Base-by-base conservation (phyloP, 164 flowering plant genomes). In the Amborella trichopoda region DNA sequence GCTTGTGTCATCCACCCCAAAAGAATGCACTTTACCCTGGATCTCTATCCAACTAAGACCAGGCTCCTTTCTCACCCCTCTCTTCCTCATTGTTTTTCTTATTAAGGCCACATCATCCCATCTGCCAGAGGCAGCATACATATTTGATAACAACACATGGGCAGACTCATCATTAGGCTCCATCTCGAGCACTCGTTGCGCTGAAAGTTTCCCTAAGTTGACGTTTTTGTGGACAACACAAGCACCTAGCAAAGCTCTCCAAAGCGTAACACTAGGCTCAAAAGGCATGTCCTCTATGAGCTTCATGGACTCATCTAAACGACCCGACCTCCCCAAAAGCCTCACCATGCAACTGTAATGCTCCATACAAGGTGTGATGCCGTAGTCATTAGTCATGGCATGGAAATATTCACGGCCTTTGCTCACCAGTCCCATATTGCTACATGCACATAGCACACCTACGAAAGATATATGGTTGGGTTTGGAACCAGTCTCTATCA, bases 211-310 rank as follows among this genome's bases (percentile, higher is more conserved):
- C 26, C 79, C 96, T 54, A 82, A 71, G 49, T 81, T 86, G 48
- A 77, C 51, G 56, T 83, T 51, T 0, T 91, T 81, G 60, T 84
- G 82, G 41, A 80, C 49, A 6, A 80, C 77, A 50, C 90, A 91
- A 24, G 93, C 87, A 26, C 90, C 83, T 46, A 87, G 90, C 60
- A 91, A 54, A 26, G 96, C 90, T 45, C 96, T 72, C 93, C 96
- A 83, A 4, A 78, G 62, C 98, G 83, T 87, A 28, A 81, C 63
- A 67, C 84, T 78, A 12, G 89, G 95, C 59, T 77, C 65, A 48
- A 50, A 66, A 17, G 96, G 80, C 26, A 91, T 83, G 32, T 71
- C 76, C 30, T 67, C 70, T 50, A 91, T 78, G 59, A 80, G 54
- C 61, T 74, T 74, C 40, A 68, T 37, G 46, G 89, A 89, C 71